Evolutionary conservation across 2,329 filamentous ascomycete genomes (phyloP), one percentile per base, ranked within the genome.

Genomic region (Xylaria sp.): DNA sequence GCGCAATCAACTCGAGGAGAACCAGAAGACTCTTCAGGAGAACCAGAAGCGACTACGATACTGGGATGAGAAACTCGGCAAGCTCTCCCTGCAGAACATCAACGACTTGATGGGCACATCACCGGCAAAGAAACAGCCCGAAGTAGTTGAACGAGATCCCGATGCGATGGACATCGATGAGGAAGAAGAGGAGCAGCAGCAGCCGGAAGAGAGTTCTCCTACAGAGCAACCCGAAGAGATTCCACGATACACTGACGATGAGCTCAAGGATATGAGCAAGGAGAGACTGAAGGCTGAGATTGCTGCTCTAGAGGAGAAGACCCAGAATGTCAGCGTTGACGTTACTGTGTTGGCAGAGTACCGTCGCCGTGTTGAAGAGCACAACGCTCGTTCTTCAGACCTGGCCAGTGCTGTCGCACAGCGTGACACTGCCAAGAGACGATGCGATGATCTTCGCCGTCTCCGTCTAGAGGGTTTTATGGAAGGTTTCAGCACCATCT

Each of bases 1-100:
- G 92, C 89, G 90, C 64, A 97, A 97, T 76, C 96, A 96, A 77
- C 86, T 99, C 1, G 94, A 97, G 71, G 93, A 97, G 71, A 94
- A 93, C 73, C 90, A 96, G 66, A 99, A 99, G 76, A 84, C 88
- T 8, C 82, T 97, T 11, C 75, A 78, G 0, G 93, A 97, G 70
- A 96, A 95, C 74, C 87, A 95, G 73, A 92, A 90, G 75, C 86
- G 90, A 61, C 82, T 90, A 47, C 83, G 81, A 44, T 91, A 96
- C 77, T 97, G 92, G 92, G 80, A 92, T 57, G 91, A 96, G 61
- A 97, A 97, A 77, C 79, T 96, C 7, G 81, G 82, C 55, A 97
- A 96, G 77, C 83, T 99, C 30, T 76, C 82, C 2, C 78, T 97
- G 44, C 92, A 97, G 67, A 92, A 92, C 66, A 81, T 96, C 59